These are phyloP conservation scores for Tagetes patula DNA, from an alignment of 129 eudicot species.

Conservation along the genomic window DNA sequence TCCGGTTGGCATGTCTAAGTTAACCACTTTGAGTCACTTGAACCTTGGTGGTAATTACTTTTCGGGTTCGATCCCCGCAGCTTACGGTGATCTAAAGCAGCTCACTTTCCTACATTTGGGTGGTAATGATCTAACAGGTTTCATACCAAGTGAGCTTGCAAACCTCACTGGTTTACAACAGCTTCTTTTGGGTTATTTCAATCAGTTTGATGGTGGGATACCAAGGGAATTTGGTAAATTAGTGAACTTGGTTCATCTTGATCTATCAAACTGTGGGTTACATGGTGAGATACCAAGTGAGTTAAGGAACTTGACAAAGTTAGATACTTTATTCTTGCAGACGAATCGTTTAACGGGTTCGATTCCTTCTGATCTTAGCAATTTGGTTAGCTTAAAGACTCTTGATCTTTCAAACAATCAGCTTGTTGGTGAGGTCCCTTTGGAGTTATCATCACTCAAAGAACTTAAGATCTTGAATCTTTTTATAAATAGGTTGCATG, in stretches of 20 bases:
- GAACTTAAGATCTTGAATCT: conserved; percentile 58
- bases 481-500: conserved; percentile 61
- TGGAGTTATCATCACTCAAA: conserved; percentile 42
- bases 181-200: conserved; percentile 58
- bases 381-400: conserved; percentile 37
- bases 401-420: conserved; percentile 68
- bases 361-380: conserved; percentile 50
- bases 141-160: conserved; percentile 51
- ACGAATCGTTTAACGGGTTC: conserved; percentile 48
- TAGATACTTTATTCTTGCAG: conserved; percentile 61
- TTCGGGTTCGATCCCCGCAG: conserved; percentile 55
- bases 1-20: conserved; percentile 40
- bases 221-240: conserved; percentile 56
- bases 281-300: conserved; percentile 55
- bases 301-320: conserved; percentile 49
- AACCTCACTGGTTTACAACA: conserved; percentile 47
- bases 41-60: conserved; percentile 70
- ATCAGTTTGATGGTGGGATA: conserved; percentile 62
- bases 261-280: conserved; percentile 56
- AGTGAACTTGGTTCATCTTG: conserved; percentile 56
- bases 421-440: conserved; percentile 65
- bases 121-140: conserved; percentile 62
- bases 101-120: conserved; percentile 53
- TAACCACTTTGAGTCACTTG: conserved; percentile 42
- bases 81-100: conserved; percentile 41